Conservation (phyloP, 148 eudicot species). For the Amaranthus cruentus region DNA sequence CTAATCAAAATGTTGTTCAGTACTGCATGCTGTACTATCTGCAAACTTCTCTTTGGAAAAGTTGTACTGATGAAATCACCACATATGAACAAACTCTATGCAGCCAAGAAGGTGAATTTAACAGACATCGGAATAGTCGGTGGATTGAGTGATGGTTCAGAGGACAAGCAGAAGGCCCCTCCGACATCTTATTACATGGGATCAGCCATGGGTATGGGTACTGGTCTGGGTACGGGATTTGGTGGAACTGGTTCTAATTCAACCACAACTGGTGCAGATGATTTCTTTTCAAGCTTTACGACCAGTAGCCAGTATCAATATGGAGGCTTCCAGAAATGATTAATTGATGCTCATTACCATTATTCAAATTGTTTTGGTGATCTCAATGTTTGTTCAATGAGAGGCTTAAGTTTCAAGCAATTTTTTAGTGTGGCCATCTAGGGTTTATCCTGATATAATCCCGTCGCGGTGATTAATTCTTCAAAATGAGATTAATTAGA, state of each 20-base stretch:
- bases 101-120: slow-evolving; percentile 89
- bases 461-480: not conserved
- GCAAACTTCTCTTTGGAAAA: not conserved
- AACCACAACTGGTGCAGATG: slow-evolving; percentile 31
- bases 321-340: slow-evolving; percentile 55
- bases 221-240: slow-evolving; percentile 29
- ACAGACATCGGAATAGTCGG: slow-evolving; percentile 82
- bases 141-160: slow-evolving; percentile 53
- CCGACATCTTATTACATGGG: slow-evolving; percentile 65
- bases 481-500: not conserved
- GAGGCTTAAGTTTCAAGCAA: slow-evolving; percentile 8
- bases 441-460: not conserved
- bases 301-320: slow-evolving; percentile 50
- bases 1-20: not conserved
- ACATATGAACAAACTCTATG: slow-evolving; percentile 6
- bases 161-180: slow-evolving; percentile 62
- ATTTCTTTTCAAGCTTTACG: slow-evolving; percentile 50
- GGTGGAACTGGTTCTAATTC: slow-evolving; percentile 43
- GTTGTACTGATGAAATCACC: not conserved
- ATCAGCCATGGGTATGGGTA: slow-evolving; percentile 64
- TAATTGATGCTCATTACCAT: not conserved
- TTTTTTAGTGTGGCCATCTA: slow-evolving; percentile 8
- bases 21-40: not conserved
- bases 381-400: slow-evolving; percentile 6
- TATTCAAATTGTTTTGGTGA: slow-evolving; percentile 8